Evolutionary conservation across 2,329 filamentous ascomycete genomes (phyloP), one percentile per base, ranked within the genome.

Genomic region (Nothomitra cinnamomea): DNA sequence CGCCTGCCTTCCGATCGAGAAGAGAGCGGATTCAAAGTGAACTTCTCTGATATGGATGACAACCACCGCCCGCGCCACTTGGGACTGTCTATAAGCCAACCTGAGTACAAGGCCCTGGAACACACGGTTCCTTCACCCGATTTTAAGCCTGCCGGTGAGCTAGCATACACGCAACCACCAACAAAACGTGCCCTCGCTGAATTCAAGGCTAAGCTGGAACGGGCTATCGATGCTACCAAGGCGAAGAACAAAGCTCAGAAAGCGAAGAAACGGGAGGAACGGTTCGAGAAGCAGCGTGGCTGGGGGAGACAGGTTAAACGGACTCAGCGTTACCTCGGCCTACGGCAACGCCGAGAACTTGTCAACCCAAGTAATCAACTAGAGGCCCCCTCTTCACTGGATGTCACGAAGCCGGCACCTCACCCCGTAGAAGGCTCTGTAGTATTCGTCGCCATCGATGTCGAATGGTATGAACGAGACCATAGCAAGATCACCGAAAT

Each of bases 381-480:
- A 32, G 28, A 32, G 56, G 25, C 60, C 58, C 52, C 56, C 53
- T 58, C 62, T 50, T 64, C 61, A 1, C 61, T 80, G 40, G 67
- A 77, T 61, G 60, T 74, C 43, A 63, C 66, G n/a, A 59, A 70
- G 40, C 66, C 70, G 0, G 66, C 67, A 1, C 71, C 72, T 0
- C 74, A 72, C 55, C 55, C 64, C 0, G 72, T 74, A 52, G 76
- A 80, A 25, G 61, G 66, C 10, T 70, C 73, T n/a, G 73, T 79
- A 0, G 73, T 94, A 6, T 83, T 95, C 59, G 72, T 95, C 55
- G 80, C 77, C 57, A 72, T 96, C 45, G 92, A 98, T 60, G 71
- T 92, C 32, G 92, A 98, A 66, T 80, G 83, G 1, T 86, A 82
- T 55, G 92, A 98, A 65, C 67, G 69, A 21, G 71, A 77, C 45